Evolutionary conservation across 78 protist species (phyloP), one percentile per base, ranked within the genome.

Genomic region (Dictyostelium firmibasis): DNA sequence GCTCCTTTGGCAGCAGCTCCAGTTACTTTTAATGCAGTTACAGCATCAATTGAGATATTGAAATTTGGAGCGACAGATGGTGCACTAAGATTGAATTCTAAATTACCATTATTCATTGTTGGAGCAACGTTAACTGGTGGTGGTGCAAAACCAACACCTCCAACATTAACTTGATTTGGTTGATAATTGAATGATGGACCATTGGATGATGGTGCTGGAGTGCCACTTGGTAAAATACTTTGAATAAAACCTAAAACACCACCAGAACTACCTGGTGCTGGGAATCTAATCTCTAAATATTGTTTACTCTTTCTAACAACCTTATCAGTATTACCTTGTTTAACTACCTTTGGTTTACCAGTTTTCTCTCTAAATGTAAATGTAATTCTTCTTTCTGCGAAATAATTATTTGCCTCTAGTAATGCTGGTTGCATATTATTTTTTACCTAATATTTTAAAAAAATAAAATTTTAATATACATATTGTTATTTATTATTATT

Each of bases 321-420:
- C 25, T 13, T 78, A 31, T 78, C 50, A 20, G 20, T 18, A 14
- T 4, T 29, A 25, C 20, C 76, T 27, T n/a, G 36, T 67, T 67
- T 67, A 29, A 67, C 38, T 11, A 67, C 18, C 11, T 27, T 25
- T 78, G 84, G 84, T 36, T 78, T 43, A 36, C 57, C 57, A 18
- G 35, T 38, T 25, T 78, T 78, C 13, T 78, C 84, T 23, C 25
- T 18, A 10, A 78, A 35, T 25, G 11, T 25, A 78, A 78, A 43
- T 36, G 84, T 43, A 43, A 78, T 78, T 78, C 84, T 78, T 78
- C 64, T 78, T 4, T 78, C 84, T 25, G 84, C n/a, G 23, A 43
- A 78, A 43, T 78, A 78, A 43, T 38, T 43, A 43, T 78, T 78
- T 14, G 84, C 84, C 25, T 78, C 84, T 16, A 13, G 11, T 5